Evolutionary conservation across 352 stramenopile genomes (phyloP).

Genomic region (Phytophthora sojae): DNA sequence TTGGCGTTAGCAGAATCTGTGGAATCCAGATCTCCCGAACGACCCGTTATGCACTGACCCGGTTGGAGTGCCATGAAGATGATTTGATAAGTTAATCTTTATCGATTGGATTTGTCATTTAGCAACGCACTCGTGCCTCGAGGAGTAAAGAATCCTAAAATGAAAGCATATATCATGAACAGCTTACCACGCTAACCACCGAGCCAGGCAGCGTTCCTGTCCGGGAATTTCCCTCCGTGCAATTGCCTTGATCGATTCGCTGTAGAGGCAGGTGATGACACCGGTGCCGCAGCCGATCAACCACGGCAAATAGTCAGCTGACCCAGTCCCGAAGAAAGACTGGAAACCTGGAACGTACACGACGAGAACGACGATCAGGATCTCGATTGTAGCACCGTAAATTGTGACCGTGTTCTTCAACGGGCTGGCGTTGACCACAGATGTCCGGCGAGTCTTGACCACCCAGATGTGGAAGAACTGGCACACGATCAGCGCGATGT

Average conservation of each 20-base stretch:
- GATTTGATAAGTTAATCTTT: too few species aligned
- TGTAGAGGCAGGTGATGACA: constrained; percentile 47
- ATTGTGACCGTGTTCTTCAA: constrained; percentile 86
- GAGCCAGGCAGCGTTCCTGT: constrained; percentile 26
- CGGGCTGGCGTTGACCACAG: constrained; percentile 72
- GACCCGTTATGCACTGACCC: not conserved
- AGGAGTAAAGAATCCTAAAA: too few species aligned
- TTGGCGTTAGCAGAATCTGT: not conserved
- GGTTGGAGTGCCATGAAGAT: too few species aligned
- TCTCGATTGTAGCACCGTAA: constrained; percentile 47
- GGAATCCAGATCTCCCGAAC: not conserved
- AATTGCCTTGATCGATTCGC: constrained; percentile 48
- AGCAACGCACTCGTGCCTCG: too few species aligned
- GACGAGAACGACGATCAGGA: constrained; percentile 53
- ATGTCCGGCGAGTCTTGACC: constrained; percentile 86
- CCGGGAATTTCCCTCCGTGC: constrained; percentile 30
- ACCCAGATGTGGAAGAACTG: constrained; percentile 89
- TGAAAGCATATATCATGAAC: not conserved
- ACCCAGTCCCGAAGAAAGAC: constrained; percentile 45
- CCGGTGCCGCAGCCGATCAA: constrained; percentile 49
- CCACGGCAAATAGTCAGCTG: constrained; percentile 55
- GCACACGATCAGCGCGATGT: constrained; percentile 74
- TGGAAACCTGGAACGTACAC: constrained; percentile 61
- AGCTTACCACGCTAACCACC: constrained; percentile 35
- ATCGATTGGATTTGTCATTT: too few species aligned